Percentiles rank a stretch among this genome's conserved stretches.
phyloP scores from a whole-genome alignment of 768 basidiomycete species.

The Suillus subaureus region DNA sequence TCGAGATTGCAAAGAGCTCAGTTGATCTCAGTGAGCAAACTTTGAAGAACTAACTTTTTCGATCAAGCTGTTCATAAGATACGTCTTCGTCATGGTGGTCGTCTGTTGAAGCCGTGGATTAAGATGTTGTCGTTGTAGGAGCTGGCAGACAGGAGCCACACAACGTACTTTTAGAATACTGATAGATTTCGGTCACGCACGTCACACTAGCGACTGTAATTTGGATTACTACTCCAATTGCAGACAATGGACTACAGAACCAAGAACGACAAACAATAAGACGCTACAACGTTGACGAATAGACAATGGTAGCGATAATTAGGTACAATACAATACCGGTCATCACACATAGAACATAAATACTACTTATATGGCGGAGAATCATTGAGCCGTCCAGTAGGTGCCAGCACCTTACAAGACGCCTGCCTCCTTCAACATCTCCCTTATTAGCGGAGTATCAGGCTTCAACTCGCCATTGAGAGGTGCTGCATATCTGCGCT shows the following conservation, averaged over 20 bases:
- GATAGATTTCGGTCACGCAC: background rate
- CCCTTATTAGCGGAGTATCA: constrained; percentile 47
- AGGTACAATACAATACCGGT: background rate
- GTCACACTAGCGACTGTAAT: background rate
- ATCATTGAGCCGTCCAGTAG: background rate
- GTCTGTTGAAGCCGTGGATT: background rate
- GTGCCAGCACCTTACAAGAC: background rate
- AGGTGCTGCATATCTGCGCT: constrained; percentile 64
- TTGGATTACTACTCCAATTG: background rate
- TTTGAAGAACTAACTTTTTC: constrained; percentile 59
- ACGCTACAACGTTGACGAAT: background rate
- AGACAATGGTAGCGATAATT: background rate
- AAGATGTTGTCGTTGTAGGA: background rate
- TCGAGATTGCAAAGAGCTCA: constrained; percentile 4
- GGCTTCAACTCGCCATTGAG: constrained; percentile 71
- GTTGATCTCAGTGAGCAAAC: constrained; percentile 9
- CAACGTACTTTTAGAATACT: background rate
- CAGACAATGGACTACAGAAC: background rate
- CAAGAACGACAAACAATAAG: background rate
- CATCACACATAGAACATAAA: constrained; percentile 1
- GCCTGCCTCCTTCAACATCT: constrained; percentile 50
- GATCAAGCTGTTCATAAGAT: constrained; percentile 81
- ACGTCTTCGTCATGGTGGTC: constrained; percentile 77
- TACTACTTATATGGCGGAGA: background rate
- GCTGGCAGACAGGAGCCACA: constrained; percentile 28